Evolutionary conservation across 352 stramenopile genomes (phyloP), one percentile per base, ranked within the genome.

Genomic region (Pythium brassicae): DNA sequence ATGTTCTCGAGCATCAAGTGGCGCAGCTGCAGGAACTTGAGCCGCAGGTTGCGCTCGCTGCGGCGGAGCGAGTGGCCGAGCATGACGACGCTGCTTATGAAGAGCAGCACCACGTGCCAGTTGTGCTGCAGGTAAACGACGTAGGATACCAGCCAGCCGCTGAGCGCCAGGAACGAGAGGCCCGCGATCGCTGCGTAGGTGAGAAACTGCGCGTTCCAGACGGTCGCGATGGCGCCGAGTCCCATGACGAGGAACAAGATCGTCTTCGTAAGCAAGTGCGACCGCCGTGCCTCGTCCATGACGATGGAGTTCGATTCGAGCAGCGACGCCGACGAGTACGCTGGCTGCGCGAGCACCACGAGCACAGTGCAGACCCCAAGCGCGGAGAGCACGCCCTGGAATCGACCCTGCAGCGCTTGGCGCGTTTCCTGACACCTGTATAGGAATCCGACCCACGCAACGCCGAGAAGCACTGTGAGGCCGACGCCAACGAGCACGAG

Each of bases 1-100:
- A 76, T 50, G 37, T 86, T 89, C 57, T 87, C 78, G 10, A 89
- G 66, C 61, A 86, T 61, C 23, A 89, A 53, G 32, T 82, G 78
- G 9, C 76, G 68, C n/a, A 84, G 52, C 0, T 62, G 65, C 22
- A 89, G 45, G 46, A 89, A 89, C 49, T 81, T 85, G 45, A 62
- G 45, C 1, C 78, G 73, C 20, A 78, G 57, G 10, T 53, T 55
- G 14, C 53, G 59, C 37, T 89, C 76, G 5, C 45, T 63, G 37
- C 69, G 72, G 40, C 85, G 87, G 0, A 84, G 57, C 6, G 63
- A 59, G 10, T 61, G 59, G 0, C 72, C 72, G 25, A 86, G 65
- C 49, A 80, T 71, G 34, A 50, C 19, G 27, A 85, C 50, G 44
- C 61, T 74, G 14, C 52, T 47, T 0, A 72, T 10, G 27, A 86